A percentile compares a stretch with the other conserved stretches of the same genome.
Evolutionary conservation across 139 green algal genomes (phyloP).

Genomic region (Raphidocelis subcapitata): DNA sequence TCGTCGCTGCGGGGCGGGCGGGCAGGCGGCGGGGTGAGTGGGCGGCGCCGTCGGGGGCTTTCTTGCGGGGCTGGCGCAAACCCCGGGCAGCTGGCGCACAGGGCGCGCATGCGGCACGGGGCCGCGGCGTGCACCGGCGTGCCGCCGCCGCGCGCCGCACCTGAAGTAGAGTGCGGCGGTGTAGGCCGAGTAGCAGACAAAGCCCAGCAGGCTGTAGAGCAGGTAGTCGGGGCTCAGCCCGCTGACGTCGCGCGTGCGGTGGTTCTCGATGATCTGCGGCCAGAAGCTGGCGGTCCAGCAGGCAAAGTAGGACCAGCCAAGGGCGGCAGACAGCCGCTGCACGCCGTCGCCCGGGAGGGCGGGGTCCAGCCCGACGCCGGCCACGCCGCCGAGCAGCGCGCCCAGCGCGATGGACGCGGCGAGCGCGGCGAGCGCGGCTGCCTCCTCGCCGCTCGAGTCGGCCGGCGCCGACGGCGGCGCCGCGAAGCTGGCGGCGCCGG

Average conservation of each 20-base stretch:
- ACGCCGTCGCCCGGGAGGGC: not conserved
- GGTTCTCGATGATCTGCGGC: constrained; percentile 46
- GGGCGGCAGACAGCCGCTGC: not conserved
- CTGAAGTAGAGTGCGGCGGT: constrained; percentile 56
- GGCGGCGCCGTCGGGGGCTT: no score
- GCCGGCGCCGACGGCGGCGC: no score
- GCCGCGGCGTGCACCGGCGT: no score
- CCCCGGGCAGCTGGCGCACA: no score
- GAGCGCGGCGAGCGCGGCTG: no score
- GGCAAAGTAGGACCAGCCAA: constrained; percentile 51
- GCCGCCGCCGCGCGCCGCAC: no score
- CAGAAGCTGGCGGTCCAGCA: constrained; percentile 56
- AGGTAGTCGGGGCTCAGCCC: constrained; percentile 65
- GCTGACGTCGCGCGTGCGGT: constrained; percentile 40
- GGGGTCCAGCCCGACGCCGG: constrained; percentile 2
- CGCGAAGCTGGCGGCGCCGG: no score
- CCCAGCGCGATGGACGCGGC: not conserved
- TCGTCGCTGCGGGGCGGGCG: no score
- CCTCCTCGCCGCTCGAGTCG: no score
- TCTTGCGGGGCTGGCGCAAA: no score
- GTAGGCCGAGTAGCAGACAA: constrained; percentile 60
- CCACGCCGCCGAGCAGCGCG: not conserved
- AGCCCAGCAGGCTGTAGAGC: constrained; percentile 44
- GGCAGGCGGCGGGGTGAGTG: no score
- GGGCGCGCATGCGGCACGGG: no score